Conservation (phyloP, 139 green algal genomes). For the Tetradesmus obliquus region DNA sequence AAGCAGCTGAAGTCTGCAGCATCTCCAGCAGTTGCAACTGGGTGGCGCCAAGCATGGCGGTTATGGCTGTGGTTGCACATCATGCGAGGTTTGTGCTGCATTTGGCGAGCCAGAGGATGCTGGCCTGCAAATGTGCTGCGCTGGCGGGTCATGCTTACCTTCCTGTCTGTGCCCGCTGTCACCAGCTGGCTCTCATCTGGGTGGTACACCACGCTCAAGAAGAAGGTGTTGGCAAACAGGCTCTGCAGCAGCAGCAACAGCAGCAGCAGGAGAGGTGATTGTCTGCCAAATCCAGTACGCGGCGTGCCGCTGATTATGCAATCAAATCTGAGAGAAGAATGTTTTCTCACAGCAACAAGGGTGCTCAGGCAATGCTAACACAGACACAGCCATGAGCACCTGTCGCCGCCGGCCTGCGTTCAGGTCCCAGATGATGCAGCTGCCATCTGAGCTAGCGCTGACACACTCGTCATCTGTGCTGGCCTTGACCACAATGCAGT, state of each 20-base stretch:
- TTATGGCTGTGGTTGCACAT: background rate
- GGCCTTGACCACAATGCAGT: conserved; percentile 75
- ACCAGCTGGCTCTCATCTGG: conserved; percentile 83
- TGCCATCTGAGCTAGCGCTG: conserved; percentile 80
- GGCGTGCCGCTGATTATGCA: too few species aligned
- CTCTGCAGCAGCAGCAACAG: conserved; percentile 58
- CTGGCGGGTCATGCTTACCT: conserved; percentile 53
- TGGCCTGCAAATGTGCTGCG: too few species aligned
- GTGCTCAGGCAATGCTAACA: too few species aligned
- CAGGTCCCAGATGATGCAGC: conserved; percentile 93
- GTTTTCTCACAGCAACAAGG: too few species aligned
- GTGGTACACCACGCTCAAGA: conserved; percentile 83
- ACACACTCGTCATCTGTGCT: conserved; percentile 75
- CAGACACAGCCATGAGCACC: background rate
- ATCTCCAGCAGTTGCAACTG: background rate
- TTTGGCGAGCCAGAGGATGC: too few species aligned
- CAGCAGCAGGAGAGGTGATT: background rate
- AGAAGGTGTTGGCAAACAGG: conserved; percentile 87
- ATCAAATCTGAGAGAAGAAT: too few species aligned
- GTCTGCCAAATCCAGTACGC: background rate
- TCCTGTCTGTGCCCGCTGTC: conserved; percentile 83
- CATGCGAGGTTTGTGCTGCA: too few species aligned
- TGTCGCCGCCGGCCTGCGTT: conserved; percentile 61
- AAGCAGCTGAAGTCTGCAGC: background rate
- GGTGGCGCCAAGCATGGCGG: background rate